A percentile compares a stretch with the other conserved stretches of the same genome.
Conservation (phyloP, 345 rosid genomes). For the Rhizophora mangle region DNA sequence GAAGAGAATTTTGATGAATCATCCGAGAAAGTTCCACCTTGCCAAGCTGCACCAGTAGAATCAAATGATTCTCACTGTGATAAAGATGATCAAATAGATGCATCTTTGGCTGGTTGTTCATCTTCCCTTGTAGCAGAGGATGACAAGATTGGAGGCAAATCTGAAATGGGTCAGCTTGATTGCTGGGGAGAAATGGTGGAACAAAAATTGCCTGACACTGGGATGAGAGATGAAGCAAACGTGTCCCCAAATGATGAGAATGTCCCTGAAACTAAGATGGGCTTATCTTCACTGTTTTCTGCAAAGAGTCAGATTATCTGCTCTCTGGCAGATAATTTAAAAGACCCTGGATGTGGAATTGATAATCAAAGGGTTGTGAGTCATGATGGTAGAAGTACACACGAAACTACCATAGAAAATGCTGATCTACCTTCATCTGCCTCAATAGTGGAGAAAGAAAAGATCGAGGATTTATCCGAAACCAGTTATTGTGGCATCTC, state of each 20-base stretch:
- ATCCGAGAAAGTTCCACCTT: too few relatives aligned
- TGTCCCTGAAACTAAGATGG: neutral
- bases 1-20: neutral
- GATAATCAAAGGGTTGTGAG: neutral
- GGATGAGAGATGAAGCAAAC: neutral
- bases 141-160: neutral
- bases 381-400: neutral
- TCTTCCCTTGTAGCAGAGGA: neutral
- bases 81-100: neutral
- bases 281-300: neutral
- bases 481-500: neutral
- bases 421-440: neutral
- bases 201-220: neutral
- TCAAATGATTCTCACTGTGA: neutral
- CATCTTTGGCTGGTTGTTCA: neutral
- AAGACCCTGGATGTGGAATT: neutral
- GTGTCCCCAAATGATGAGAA: neutral
- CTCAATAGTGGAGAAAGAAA: neutral
- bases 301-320: neutral
- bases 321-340: conserved; percentile 5
- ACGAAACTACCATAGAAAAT: neutral
- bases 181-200: neutral
- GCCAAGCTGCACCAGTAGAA: neutral
- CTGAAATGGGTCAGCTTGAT: neutral
- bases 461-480: neutral